phyloP scores from a whole-genome alignment of 148 eudicot species.

The Salicornia ramosissima region DNA sequence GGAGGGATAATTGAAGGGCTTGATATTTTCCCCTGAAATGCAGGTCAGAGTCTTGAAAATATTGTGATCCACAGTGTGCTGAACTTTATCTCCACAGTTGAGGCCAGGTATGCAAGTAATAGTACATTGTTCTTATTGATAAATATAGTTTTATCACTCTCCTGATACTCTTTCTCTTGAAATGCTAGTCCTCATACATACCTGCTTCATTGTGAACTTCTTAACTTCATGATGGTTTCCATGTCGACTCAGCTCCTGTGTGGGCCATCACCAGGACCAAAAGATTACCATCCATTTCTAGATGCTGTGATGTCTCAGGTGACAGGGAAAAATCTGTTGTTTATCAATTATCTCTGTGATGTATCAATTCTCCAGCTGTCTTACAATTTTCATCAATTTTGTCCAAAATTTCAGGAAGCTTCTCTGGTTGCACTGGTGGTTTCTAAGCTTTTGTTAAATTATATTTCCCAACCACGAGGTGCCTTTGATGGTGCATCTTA shows the following conservation, averaged over 20 bases:
- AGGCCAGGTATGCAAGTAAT: constrained; percentile 59
- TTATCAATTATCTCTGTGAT: neutral
- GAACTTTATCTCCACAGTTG: constrained; percentile 67
- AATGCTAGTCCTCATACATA: constrained; percentile 61
- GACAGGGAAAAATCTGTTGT: constrained; percentile 8
- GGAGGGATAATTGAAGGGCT: too few relatives aligned
- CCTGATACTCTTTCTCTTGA: constrained; percentile 28
- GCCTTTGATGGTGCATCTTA: constrained; percentile 42
- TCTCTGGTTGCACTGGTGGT: constrained; percentile 60
- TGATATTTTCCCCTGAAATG: constrained; percentile 14
- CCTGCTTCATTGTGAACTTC: constrained; percentile 78
- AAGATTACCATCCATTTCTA: constrained; percentile 70
- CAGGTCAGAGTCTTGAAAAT: constrained; percentile 59
- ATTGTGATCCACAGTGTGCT: constrained; percentile 54
- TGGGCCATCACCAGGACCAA: constrained; percentile 77
- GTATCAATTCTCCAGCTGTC: constrained; percentile 9
- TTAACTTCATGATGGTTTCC: constrained; percentile 74
- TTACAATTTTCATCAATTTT: neutral
- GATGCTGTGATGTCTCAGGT: constrained; percentile 86
- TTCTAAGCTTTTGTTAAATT: constrained; percentile 64
- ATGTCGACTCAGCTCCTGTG: constrained; percentile 91
- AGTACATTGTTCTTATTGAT: constrained; percentile 2
- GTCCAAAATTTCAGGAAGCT: constrained; percentile 47
- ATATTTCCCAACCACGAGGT: constrained; percentile 51
- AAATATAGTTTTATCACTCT: constrained; percentile 6